Conservation (phyloP, 805 yeast genomes). For the Candida patagonica region DNA sequence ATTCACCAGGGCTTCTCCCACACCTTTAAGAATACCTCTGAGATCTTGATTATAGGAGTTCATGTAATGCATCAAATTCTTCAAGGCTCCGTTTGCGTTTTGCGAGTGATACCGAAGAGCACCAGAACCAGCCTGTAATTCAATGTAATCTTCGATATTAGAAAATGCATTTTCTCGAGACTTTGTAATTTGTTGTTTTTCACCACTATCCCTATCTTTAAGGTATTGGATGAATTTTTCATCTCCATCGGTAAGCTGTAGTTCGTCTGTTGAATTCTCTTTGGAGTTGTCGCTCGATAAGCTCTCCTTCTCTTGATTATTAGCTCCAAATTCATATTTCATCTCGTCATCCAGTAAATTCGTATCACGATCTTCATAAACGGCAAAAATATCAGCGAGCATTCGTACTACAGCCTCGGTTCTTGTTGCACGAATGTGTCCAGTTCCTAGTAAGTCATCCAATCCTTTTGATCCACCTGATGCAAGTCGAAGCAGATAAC, state of each 20-base stretch:
- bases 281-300: neutral
- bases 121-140: slow-evolving; percentile 3
- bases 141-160: neutral
- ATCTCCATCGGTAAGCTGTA: neutral
- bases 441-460: slow-evolving; percentile 20
- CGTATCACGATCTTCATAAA: slow-evolving; percentile 23
- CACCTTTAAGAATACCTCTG: slow-evolving; percentile 12
- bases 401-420: slow-evolving; percentile 24
- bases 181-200: neutral
- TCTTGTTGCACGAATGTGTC: slow-evolving; percentile 20
- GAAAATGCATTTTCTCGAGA: neutral
- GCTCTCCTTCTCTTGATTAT: slow-evolving; percentile 1
- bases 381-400: slow-evolving; percentile 24
- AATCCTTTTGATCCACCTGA: slow-evolving; percentile 3
- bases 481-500: neutral
- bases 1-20: slow-evolving; percentile 17
- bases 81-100: slow-evolving; percentile 4
- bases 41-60: slow-evolving; percentile 8
- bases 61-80: slow-evolving; percentile 7
- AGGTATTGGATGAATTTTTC: neutral
- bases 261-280: neutral
- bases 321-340: slow-evolving; percentile 10
- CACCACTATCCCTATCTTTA: neutral
- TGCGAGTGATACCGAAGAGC: slow-evolving; percentile 1
- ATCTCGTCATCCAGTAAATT: slow-evolving; percentile 15